Base-by-base conservation (phyloP, 352 stramenopile species). In the Phytophthora cajani region DNA sequence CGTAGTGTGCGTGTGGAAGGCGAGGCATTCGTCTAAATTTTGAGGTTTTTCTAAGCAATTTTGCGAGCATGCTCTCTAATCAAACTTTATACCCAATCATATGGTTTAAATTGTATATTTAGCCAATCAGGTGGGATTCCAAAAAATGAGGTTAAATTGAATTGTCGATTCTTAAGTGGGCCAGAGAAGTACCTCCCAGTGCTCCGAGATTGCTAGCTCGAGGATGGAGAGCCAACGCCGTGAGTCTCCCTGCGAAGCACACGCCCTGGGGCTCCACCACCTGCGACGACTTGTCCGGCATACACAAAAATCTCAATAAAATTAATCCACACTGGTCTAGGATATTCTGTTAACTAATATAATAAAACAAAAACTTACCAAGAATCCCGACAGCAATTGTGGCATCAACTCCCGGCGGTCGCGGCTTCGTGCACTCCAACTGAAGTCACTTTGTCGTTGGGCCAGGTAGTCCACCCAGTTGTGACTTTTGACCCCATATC, bases 371-470 rank as follows among this genome's bases (percentile, higher is more conserved):
- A 49, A 38, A 58, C n/a, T 25, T 81, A 81, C 72, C 69, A 82
- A 47, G 11, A 67, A 54, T 1, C 33, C 40, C 0, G 74, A 76
- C 3, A 83, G 10, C n/a, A 76, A 57, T 53, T 72, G 76, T 11
- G 76, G 68, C 30, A 75, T 62, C 10, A 86, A 32, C 19, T 71
- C 67, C 38, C 56, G 67, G 11, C 1, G 38, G 42, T 86, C 76
- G 59, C 71, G 61, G 10, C 36, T 27, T 14, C 40, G 49, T 17
- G 76, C 60, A 57, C 70, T 83, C 78, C 76, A 86, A 4, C 36
- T 42, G 21, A 47, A 78, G 46, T 77, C 64, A 44, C 64, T 77
- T 75, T 88, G 75, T 49, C 80, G 70, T 62, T 64, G 65, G 10
- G 50, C 50, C 32, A 86, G 19, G 54, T 76, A 83, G 10, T 49